Conservation (phyloP, 768 basidiomycete species). For the Calocybe cyanea region DNA sequence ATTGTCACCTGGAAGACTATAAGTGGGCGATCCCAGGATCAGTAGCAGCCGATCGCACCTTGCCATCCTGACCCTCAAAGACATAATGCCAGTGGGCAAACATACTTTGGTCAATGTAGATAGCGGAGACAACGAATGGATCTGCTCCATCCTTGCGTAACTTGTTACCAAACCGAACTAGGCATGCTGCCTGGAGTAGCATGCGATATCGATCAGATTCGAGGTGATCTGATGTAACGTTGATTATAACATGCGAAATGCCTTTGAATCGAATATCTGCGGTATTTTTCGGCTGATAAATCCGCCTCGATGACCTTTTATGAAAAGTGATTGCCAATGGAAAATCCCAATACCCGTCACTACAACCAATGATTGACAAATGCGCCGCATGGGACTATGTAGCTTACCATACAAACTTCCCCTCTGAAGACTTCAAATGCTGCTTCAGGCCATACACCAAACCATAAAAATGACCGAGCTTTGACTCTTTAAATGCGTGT, state of each 20-base stretch:
- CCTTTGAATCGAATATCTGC: background rate
- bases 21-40: background rate
- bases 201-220: background rate
- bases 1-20: background rate
- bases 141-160: background rate
- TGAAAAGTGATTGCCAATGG: background rate
- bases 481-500: too few species aligned
- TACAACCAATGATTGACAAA: too few species aligned
- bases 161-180: background rate
- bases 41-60: background rate
- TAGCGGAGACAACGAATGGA: background rate
- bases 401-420: too few species aligned
- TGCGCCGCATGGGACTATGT: too few species aligned
- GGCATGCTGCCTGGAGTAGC: background rate
- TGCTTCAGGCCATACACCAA: too few species aligned
- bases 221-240: background rate
- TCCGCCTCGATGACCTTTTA: background rate
- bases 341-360: background rate
- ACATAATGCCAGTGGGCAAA: background rate
- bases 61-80: background rate
- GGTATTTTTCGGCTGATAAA: background rate
- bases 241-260: background rate
- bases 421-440: too few species aligned
- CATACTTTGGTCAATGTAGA: background rate
- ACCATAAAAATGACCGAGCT: too few species aligned